phyloP scores from a whole-genome alignment of 108 stramenopile species.

The Conticribra guillardii region DNA sequence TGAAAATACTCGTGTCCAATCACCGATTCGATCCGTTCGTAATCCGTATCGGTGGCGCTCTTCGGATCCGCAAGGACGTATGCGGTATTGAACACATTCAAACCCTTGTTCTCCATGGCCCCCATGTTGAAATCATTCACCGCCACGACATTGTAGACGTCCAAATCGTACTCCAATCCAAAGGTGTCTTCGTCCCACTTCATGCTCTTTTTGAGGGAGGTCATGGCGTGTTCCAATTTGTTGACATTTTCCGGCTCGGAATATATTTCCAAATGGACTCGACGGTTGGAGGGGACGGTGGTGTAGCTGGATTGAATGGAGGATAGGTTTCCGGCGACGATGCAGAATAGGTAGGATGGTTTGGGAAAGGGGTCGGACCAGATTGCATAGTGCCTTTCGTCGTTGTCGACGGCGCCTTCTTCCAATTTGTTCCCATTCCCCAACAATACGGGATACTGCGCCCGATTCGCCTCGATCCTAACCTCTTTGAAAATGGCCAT shows the following conservation, averaged over 20 bases:
- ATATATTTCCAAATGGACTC: slow-evolving; percentile 66
- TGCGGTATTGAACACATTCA: slow-evolving; percentile 95
- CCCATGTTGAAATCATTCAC: slow-evolving; percentile 94
- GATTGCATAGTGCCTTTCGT: slow-evolving; percentile 65
- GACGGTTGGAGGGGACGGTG: not conserved
- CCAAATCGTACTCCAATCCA: slow-evolving; percentile 95
- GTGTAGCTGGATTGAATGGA: slow-evolving; percentile 31
- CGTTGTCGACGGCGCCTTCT: slow-evolving; percentile 26
- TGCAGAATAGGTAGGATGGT: slow-evolving; percentile 75
- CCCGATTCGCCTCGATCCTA: slow-evolving; percentile 46
- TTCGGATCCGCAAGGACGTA: slow-evolving; percentile 91
- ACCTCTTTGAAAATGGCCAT: slow-evolving; percentile 50
- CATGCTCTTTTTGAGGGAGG: slow-evolving; percentile 84
- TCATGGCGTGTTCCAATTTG: slow-evolving; percentile 71
- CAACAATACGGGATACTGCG: slow-evolving; percentile 53
- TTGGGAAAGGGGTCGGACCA: slow-evolving; percentile 82
- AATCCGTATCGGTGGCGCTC: slow-evolving; percentile 93
- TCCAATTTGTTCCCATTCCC: slow-evolving; percentile 63
- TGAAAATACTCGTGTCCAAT: slow-evolving; percentile 99
- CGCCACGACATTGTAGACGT: slow-evolving; percentile 95
- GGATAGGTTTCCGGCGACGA: slow-evolving; percentile 72
- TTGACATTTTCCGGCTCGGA: slow-evolving; percentile 72
- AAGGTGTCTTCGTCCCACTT: slow-evolving; percentile 97
- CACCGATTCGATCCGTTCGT: slow-evolving; percentile 77
- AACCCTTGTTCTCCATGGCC: slow-evolving; percentile 96